A percentile compares a stretch with the other conserved stretches of the same genome.
Conservation (phyloP, 2,329 filamentous ascomycete genomes). For the Arachnopeziza araneosa region DNA sequence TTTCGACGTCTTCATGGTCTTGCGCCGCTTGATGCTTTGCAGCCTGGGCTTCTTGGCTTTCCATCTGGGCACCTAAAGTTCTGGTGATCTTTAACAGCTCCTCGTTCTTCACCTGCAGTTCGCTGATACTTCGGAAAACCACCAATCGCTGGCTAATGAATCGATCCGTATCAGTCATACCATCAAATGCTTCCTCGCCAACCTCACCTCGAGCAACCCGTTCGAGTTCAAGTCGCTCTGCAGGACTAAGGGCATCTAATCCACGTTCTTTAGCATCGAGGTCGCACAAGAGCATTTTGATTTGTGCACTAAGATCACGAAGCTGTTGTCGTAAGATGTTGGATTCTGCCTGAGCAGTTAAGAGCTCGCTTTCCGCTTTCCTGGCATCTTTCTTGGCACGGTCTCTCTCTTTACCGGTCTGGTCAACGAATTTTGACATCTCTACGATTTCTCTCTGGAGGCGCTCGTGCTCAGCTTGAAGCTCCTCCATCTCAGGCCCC, state of each 20-base stretch:
- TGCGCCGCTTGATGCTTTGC: conserved; percentile 57
- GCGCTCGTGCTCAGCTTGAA: conserved; percentile 73
- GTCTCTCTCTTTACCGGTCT: conserved; percentile 76
- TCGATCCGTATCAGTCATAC: conserved; percentile 77
- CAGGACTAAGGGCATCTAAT: conserved; percentile 60
- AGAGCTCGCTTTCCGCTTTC: conserved; percentile 70
- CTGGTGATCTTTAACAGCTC: conserved; percentile 78
- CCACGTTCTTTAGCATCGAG: conserved; percentile 78
- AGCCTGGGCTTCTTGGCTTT: conserved; percentile 77
- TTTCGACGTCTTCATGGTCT: conserved; percentile 67
- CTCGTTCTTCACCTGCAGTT: conserved; percentile 83
- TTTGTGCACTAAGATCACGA: conserved; percentile 81
- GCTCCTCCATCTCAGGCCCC: conserved; percentile 81
- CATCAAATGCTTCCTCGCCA: conserved; percentile 62
- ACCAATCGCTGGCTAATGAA: conserved; percentile 89
- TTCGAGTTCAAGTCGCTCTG: conserved; percentile 71
- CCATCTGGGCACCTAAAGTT: conserved; percentile 81
- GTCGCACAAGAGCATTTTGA: conserved; percentile 87
- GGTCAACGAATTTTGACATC: conserved; percentile 79
- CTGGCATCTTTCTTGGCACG: conserved; percentile 69
- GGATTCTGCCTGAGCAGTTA: conserved; percentile 58
- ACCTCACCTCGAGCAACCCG: conserved; percentile 72
- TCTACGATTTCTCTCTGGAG: conserved; percentile 76
- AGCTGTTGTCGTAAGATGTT: conserved; percentile 81
- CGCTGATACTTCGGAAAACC: conserved; percentile 77